Base-by-base conservation (phyloP, 73 alveolate species). In the Breviolum minutum region DNA sequence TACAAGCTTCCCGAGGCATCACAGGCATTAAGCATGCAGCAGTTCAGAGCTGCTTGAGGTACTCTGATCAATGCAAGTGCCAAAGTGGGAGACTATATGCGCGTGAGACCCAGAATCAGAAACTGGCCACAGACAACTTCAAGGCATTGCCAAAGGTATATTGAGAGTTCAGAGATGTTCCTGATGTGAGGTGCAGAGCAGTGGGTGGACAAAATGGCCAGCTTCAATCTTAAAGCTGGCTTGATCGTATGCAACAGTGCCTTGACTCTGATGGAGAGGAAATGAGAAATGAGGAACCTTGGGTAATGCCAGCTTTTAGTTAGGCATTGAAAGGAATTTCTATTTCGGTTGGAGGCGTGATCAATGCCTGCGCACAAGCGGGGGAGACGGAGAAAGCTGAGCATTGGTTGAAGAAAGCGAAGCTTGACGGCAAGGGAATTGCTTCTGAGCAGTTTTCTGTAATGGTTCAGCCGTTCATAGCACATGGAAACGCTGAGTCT, bases 301-400 rank as follows among this genome's bases (percentile, higher is more conserved):
- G 87, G 62, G 22, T 77, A 26, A 60, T 5, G 29, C 62, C 87
- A 77, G 61, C 6, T 14, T 29, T 22, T 22, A 16, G 1, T 6
- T 3, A 11, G 24, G 19, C 54, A 12, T 32, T 22, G 62, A 8
- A 5, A 30, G 11, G 63, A 12, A 24, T 29, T 24, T 7, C 10
- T 79, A 63, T 8, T 20, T 9, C 87, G 16, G 79, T 22, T n/a
- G 62, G 77, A 91, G 97, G 97, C 48, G 97, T 91, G 54, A 91
- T 91, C 40, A 91, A 54, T 70, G 97, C 97, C 8, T 91, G 97
- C 63, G 84, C 97, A 12, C 89, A 91, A 91, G 97, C 97, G 16
- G 88, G 97, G 29, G 74, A 71, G 73, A 17, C 17, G 63, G 61
- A 32, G 22, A 24, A 79, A 22, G 97, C 97, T 30, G 89, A 73